phyloP scores from a whole-genome alignment of 2,329 filamentous ascomycete species.

The Talaromyces albobiverticillius region DNA sequence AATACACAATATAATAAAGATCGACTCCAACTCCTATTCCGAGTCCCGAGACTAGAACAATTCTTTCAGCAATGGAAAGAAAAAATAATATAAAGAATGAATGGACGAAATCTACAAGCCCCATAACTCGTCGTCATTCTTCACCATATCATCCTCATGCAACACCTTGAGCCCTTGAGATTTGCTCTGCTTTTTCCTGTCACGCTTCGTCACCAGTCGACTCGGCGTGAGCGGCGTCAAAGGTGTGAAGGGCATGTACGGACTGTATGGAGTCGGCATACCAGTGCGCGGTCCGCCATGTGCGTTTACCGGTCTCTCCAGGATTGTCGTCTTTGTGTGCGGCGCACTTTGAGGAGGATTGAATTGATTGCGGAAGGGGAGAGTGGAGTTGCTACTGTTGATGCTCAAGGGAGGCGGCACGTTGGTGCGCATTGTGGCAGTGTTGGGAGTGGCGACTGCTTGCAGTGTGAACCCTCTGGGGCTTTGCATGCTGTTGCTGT shows the following conservation, averaged over 20 bases:
- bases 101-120: slow-evolving; percentile 23
- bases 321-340: slow-evolving; percentile 48
- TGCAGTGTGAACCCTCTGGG: slow-evolving; percentile 8
- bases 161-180: slow-evolving; percentile 44
- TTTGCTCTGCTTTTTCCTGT: slow-evolving; percentile 41
- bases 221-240: slow-evolving; percentile 50
- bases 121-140: slow-evolving; percentile 47
- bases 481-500: slow-evolving; percentile 10
- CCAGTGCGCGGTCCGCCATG: slow-evolving; percentile 44
- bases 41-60: neutral
- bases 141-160: slow-evolving; percentile 47
- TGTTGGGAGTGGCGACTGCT: slow-evolving; percentile 7
- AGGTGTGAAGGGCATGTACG: slow-evolving; percentile 51
- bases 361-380: slow-evolving; percentile 46
- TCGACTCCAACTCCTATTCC: slow-evolving; percentile 1
- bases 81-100: too few species aligned
- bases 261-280: slow-evolving; percentile 49
- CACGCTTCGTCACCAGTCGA: slow-evolving; percentile 42
- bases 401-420: slow-evolving; percentile 32
- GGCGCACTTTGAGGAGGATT: slow-evolving; percentile 41
- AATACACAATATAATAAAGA: too few species aligned
- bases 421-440: slow-evolving; percentile 7
- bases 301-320: slow-evolving; percentile 40
- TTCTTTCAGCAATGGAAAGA: neutral
- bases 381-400: slow-evolving; percentile 24